These are phyloP conservation scores for Cerrena zonata DNA, from an alignment of 1,284 basidiomycete genomes.

Conservation along the genomic window DNA sequence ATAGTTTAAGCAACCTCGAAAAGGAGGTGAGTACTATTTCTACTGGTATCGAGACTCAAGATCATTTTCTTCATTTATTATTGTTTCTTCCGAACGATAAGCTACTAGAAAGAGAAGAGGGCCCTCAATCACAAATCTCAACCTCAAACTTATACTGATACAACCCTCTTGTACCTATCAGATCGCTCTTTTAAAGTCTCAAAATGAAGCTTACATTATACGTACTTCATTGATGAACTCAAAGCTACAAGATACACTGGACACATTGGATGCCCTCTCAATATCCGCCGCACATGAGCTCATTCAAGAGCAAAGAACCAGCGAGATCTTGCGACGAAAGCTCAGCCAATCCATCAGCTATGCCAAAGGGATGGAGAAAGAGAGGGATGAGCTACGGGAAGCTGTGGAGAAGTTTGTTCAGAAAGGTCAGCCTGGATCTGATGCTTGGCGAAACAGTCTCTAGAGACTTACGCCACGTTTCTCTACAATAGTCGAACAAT, in stretches of 20 bases:
- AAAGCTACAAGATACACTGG: conserved; percentile 45
- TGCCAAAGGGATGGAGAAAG: conserved; percentile 36
- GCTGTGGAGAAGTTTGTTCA: conserved; percentile 48
- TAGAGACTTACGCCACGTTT: conserved; percentile 10
- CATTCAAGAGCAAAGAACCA: conserved; percentile 30
- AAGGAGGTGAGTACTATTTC: no score
- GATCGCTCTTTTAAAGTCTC: conserved; percentile 34
- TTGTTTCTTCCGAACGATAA: no score
- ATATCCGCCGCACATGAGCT: conserved; percentile 38
- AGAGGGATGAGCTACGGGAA: conserved; percentile 50
- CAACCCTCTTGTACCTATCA: no score
- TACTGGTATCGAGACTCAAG: no score
- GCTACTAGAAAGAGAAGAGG: no score
- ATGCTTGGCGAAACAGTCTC: conserved; percentile 4
- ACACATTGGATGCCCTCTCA: conserved; percentile 45
- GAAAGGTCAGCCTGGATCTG: conserved; percentile 42
- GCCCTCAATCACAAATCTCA: no score
- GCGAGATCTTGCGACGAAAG: conserved; percentile 33
- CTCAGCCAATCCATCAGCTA: conserved; percentile 31
- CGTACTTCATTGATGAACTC: conserved; percentile 43
- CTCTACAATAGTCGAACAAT: conserved; percentile 42
- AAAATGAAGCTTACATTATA: conserved; percentile 36
- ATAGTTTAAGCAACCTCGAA: no score
- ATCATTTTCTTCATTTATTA: no score
- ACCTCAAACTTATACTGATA: no score